Evolutionary conservation across 805 yeast species (phyloP).

Genomic region (Pichia gijzeniarum): DNA sequence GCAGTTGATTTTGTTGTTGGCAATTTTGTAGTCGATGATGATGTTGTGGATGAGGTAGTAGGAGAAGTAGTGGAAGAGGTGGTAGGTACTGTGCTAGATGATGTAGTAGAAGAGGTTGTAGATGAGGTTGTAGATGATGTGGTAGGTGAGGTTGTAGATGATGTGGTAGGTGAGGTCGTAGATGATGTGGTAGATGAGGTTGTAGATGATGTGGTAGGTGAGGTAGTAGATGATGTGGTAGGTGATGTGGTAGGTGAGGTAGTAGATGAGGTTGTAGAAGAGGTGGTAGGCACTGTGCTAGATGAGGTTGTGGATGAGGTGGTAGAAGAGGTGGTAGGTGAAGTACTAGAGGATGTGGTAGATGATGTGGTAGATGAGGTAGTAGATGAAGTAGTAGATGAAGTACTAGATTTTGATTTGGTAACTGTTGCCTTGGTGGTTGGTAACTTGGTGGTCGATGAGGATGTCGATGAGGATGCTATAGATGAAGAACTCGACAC

Average conservation of each 20-base stretch:
- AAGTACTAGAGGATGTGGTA: neutral
- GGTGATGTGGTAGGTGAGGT: constrained; percentile 1
- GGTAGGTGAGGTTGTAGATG: constrained; percentile 4
- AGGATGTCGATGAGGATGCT: too few relatives aligned
- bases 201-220: constrained; percentile 1
- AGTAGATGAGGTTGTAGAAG: constrained; percentile 3
- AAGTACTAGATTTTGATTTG: constrained; percentile 8
- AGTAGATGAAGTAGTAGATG: constrained; percentile 3
- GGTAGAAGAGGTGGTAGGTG: constrained; percentile 1
- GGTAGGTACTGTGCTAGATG: constrained; percentile 1
- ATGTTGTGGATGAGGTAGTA: neutral
- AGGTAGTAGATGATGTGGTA: constrained; percentile 1
- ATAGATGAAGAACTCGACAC: too few relatives aligned
- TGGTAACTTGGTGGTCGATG: too few relatives aligned
- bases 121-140: neutral
- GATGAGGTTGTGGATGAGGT: constrained; percentile 5
- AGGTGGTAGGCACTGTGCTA: constrained; percentile 9
- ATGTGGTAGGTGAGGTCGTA: constrained; percentile 9
- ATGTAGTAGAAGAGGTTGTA: neutral
- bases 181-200: constrained; percentile 5
- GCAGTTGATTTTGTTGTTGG: constrained; percentile 4
- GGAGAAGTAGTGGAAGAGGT: constrained; percentile 2
- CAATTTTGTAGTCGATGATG: neutral
- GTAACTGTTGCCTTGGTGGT: too few relatives aligned
- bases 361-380: constrained; percentile 1